These are phyloP conservation scores for Cyberlindnera veronae DNA, from an alignment of 805 yeast genomes.

Conservation along the genomic window DNA sequence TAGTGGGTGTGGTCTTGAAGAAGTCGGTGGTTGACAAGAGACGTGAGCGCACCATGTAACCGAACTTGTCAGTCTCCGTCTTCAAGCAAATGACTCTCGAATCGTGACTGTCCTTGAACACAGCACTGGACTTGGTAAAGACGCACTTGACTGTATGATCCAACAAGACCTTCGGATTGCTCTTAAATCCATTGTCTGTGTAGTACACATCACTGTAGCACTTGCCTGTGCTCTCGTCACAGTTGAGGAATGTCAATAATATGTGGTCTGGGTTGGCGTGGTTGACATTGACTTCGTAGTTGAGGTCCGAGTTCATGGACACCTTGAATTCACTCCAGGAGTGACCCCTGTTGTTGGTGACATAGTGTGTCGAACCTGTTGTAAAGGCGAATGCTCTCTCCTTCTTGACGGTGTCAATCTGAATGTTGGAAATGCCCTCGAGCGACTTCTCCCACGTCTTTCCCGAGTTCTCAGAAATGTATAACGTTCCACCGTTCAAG, in stretches of 20 bases:
- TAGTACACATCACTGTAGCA: slow-evolving; percentile 38
- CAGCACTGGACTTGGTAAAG: slow-evolving; percentile 28
- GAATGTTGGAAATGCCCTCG: slow-evolving; percentile 26
- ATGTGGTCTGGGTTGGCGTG: slow-evolving; percentile 35
- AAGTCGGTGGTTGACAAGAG: slow-evolving; percentile 40
- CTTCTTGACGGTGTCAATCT: slow-evolving; percentile 34
- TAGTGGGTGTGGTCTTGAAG: slow-evolving; percentile 33
- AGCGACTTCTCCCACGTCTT: slow-evolving; percentile 37
- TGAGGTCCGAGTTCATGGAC: slow-evolving; percentile 21
- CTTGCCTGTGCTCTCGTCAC: slow-evolving; percentile 11
- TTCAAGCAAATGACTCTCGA: slow-evolving; percentile 41
- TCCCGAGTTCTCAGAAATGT: slow-evolving; percentile 47
- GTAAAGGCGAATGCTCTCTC: slow-evolving; percentile 40
- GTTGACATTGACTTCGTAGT: slow-evolving; percentile 35
- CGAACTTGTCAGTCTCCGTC: slow-evolving; percentile 36
- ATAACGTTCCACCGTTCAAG: slow-evolving; percentile 29
- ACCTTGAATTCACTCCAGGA: slow-evolving; percentile 37
- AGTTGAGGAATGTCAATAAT: slow-evolving; percentile 32
- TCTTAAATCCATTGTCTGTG: slow-evolving; percentile 45
- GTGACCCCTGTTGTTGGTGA: slow-evolving; percentile 39
- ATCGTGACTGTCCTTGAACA: slow-evolving; percentile 26
- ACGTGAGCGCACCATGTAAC: slow-evolving; percentile 30
- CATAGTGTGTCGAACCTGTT: slow-evolving; percentile 31
- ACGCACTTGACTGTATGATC: slow-evolving; percentile 31
- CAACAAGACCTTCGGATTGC: slow-evolving; percentile 26